Base-by-base conservation (phyloP, 768 basidiomycete species). In the Rhodotorula kratochvilovae region DNA sequence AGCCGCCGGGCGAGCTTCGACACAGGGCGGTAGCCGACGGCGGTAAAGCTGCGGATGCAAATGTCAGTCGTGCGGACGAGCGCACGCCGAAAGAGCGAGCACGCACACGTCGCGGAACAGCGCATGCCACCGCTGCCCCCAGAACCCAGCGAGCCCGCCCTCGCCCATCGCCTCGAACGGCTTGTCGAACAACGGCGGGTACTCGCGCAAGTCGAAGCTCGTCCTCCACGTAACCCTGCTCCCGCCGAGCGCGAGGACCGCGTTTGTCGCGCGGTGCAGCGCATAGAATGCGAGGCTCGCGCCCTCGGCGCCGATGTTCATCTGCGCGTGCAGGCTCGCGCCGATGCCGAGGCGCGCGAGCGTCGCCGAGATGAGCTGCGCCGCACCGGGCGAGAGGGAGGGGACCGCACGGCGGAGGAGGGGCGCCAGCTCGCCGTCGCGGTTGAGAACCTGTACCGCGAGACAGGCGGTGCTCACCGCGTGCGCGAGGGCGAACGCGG, bases 91-190 rank as follows among this genome's bases (percentile, higher is more conserved):
- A 33, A 42, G 46, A 21, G 48, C n/a, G 50, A 31, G 23, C 25
- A 39, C 58, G 63, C 39, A 67, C 57, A 60, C 21, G 2, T 61
- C 50, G 27, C 59, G 55, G 63, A 66, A 68, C 4, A 68, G n/a
- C 1, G 51, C 48, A 48, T 67, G 71, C 71, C 67, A 73, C 53
- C 64, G 53, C n/a, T 39, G n/a, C 2, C 61, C 51, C 72, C 72
- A 73, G 36, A 73, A 73, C 12, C 29, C 3, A 1, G 45, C 39
- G 7, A 69, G 61, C 13, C 64, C 70, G 27, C 70, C 70, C 42
- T 71, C 61, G 12, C 70, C 70, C 70, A 71, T 71, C 50, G 33
- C 56, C 15, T 19, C 42, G 27, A 69, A 73, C 61, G 72, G 68
- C 25, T 13, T 2, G 21, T 63, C 54, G 31, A 73, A 73, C 27